Evolutionary conservation across 352 stramenopile species (phyloP).

Genomic region (Globisporangium camurandrum): DNA sequence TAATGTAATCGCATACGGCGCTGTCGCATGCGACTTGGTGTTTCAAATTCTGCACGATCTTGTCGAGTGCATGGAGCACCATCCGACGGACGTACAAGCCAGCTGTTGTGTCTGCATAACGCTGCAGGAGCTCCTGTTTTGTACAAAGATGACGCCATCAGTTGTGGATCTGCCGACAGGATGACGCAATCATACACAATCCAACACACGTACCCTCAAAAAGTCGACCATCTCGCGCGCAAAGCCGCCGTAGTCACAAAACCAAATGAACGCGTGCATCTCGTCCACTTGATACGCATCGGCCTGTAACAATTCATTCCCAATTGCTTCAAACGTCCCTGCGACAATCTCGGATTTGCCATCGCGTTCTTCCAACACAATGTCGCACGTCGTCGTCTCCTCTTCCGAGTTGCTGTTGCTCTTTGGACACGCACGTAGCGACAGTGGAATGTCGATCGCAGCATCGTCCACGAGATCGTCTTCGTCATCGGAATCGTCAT

Average conservation of each 20-base stretch:
- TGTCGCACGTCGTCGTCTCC: slow-evolving; percentile 25
- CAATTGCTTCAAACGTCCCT: slow-evolving; percentile 56
- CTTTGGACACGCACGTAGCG: slow-evolving; percentile 26
- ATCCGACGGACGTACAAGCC: slow-evolving; percentile 60
- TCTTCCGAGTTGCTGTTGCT: slow-evolving; percentile 15
- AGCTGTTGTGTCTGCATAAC: slow-evolving; percentile 16
- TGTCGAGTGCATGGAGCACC: slow-evolving; percentile 67
- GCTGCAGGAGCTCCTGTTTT: slow-evolving; percentile 23
- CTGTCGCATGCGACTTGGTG: slow-evolving; percentile 58
- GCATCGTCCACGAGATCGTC: background rate
- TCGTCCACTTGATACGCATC: slow-evolving; percentile 58
- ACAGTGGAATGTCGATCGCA: slow-evolving; percentile 28
- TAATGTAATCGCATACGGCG: slow-evolving; percentile 56
- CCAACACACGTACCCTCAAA: slow-evolving; percentile 21
- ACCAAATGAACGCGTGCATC: slow-evolving; percentile 55
- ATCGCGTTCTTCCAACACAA: slow-evolving; percentile 46
- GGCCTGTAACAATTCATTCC: slow-evolving; percentile 40
- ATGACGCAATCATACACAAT: background rate
- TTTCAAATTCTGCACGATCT: slow-evolving; percentile 69
- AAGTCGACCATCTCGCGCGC: slow-evolving; percentile 44
- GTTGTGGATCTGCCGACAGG: background rate
- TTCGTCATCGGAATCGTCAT: background rate
- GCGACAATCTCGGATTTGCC: slow-evolving; percentile 51
- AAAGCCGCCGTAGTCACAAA: slow-evolving; percentile 35
- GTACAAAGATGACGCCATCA: background rate